phyloP scores from a whole-genome alignment of 2,329 filamentous ascomycete species.

The Capronia americana region DNA sequence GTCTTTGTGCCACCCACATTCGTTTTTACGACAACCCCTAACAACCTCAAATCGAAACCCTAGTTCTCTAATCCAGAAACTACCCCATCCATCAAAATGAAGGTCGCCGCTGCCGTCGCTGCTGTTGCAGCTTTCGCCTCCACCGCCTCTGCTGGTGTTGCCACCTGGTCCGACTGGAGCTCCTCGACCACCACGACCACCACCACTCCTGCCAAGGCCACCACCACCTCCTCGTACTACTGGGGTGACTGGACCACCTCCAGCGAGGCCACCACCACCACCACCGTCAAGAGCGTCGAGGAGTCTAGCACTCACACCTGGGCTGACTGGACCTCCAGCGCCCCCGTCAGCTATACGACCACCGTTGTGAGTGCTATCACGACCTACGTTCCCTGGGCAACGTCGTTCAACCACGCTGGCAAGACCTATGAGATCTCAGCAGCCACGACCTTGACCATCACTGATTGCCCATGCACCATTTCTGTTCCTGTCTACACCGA shows the following conservation, averaged over 20 bases:
- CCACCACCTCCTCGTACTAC: constrained; percentile 20
- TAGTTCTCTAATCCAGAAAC: constrained; percentile 37
- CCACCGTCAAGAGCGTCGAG: constrained; percentile 19
- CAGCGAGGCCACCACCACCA: constrained; percentile 16
- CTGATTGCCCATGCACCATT: constrained; percentile 42
- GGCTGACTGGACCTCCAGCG: constrained; percentile 35
- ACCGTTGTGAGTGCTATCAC: constrained; percentile 40
- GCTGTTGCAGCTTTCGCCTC: constrained; percentile 30
- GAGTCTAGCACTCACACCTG: constrained; percentile 30
- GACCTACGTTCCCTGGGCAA: constrained; percentile 39
- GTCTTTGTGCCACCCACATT: constrained; percentile 38
- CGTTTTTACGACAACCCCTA: constrained; percentile 30
- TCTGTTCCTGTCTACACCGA: constrained; percentile 39
- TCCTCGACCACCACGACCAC: constrained; percentile 23
- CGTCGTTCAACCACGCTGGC: constrained; percentile 37
- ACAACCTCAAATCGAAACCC: constrained; percentile 13
- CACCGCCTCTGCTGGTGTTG: constrained; percentile 30
- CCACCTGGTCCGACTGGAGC: constrained; percentile 27
- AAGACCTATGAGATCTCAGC: constrained; percentile 40
- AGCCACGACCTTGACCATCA: constrained; percentile 42
- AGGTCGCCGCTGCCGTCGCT: constrained; percentile 36
- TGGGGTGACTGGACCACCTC: constrained; percentile 30
- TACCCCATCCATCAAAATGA: constrained; percentile 37
- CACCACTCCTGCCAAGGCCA: constrained; percentile 26
- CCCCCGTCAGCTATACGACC: constrained; percentile 36